phyloP scores from a whole-genome alignment of 2,329 filamentous ascomycete species.

The Cytospora chrysosperma region DNA sequence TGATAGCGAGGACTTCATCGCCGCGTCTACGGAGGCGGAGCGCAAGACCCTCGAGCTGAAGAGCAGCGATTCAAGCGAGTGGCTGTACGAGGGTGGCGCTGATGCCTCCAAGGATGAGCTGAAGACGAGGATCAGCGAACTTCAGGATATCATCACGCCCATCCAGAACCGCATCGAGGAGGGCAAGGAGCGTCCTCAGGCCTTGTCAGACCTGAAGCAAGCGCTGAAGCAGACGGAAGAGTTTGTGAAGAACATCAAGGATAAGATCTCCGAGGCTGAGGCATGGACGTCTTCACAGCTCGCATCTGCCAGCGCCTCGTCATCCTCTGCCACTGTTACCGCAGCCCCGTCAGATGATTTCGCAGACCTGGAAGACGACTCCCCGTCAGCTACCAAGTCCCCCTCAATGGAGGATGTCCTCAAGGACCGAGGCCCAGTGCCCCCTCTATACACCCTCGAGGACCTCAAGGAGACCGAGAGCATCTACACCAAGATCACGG shows the following conservation, averaged over 20 bases:
- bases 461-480: slow-evolving; percentile 68
- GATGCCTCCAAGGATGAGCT: slow-evolving; percentile 74
- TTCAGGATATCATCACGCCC: slow-evolving; percentile 76
- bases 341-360: slow-evolving; percentile 54
- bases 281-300: slow-evolving; percentile 54
- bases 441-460: slow-evolving; percentile 68
- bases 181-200: slow-evolving; percentile 65
- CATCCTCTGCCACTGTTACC: slow-evolving; percentile 42
- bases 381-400: slow-evolving; percentile 40
- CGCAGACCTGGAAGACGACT: slow-evolving; percentile 77
- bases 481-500: slow-evolving; percentile 58
- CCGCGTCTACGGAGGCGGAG: slow-evolving; percentile 67
- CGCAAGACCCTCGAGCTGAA: slow-evolving; percentile 66
- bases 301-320: slow-evolving; percentile 53
- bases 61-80: slow-evolving; percentile 72
- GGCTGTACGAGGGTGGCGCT: slow-evolving; percentile 84
- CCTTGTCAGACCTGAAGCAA: slow-evolving; percentile 65
- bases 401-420: slow-evolving; percentile 45
- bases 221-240: slow-evolving; percentile 69
- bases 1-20: slow-evolving; percentile 71
- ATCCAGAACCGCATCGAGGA: slow-evolving; percentile 76
- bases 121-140: slow-evolving; percentile 70
- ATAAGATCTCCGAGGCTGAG: slow-evolving; percentile 68
- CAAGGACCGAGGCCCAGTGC: slow-evolving; percentile 51
- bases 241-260: slow-evolving; percentile 69